A percentile compares a stretch with the other conserved stretches of the same genome.
These are phyloP conservation scores for Phialophora verrucosa DNA, from an alignment of 2,329 filamentous ascomycete genomes.

Conservation along the genomic window DNA sequence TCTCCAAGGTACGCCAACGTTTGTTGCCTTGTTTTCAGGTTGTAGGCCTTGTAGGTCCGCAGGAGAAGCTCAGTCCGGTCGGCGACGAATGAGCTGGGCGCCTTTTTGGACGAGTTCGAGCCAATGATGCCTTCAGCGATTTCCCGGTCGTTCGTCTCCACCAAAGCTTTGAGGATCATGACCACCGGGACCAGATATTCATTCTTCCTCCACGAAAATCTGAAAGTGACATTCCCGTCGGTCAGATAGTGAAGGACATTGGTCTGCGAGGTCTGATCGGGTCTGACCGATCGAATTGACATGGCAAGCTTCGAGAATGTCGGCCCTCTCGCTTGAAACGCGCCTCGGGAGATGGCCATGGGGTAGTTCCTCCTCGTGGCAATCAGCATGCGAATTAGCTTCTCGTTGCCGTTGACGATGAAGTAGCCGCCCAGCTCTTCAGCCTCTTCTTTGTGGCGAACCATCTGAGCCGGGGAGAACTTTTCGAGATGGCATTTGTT, in stretches of 20 bases:
- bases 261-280: slow-evolving; percentile 97
- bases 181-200: slow-evolving; percentile 95
- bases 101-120: slow-evolving; percentile 73
- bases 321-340: slow-evolving; percentile 84
- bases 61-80: slow-evolving; percentile 91
- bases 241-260: slow-evolving; percentile 95
- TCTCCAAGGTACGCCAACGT: slow-evolving; percentile 85
- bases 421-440: slow-evolving; percentile 98
- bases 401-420: slow-evolving; percentile 96
- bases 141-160: slow-evolving; percentile 95
- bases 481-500: slow-evolving; percentile 90
- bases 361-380: slow-evolving; percentile 92
- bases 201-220: slow-evolving; percentile 97
- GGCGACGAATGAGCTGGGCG: slow-evolving; percentile 89
- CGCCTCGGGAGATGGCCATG: slow-evolving; percentile 88
- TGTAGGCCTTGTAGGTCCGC: slow-evolving; percentile 90
- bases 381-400: slow-evolving; percentile 90
- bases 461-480: slow-evolving; percentile 79
- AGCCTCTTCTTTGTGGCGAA: slow-evolving; percentile 88
- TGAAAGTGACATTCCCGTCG: slow-evolving; percentile 94
- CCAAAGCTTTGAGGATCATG: slow-evolving; percentile 94
- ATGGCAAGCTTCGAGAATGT: slow-evolving; percentile 90
- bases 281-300: slow-evolving; percentile 86
- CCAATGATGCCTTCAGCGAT: slow-evolving; percentile 95
- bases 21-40: slow-evolving; percentile 78